Base-by-base conservation (phyloP, 306 rosid species). In the Pterocarpus santalinus region DNA sequence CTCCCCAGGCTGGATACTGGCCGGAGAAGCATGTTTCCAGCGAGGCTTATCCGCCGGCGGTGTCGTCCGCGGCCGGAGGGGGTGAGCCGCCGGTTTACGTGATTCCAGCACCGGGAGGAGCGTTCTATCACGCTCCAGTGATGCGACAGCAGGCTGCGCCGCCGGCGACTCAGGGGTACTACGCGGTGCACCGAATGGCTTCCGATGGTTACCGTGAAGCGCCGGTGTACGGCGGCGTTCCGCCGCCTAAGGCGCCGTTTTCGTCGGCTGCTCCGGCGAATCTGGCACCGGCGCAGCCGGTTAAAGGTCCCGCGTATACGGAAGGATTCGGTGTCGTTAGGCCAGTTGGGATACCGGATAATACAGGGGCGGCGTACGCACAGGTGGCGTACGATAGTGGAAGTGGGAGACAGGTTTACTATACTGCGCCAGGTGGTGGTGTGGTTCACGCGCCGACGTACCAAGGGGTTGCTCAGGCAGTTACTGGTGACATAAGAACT, bases 341-440 rank as follows among this genome's bases (percentile, higher is more conserved):
- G 43, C 74, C 73, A 11, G 62, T 72, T 64, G 88, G 85, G 16
- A 6, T 80, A 2, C 56, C 73, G 63, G 88, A 84, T n/a, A 79
- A 79, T 33, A 30, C 92, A 4, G 80, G 32, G 7, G 69, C 72
- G 33, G 75, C 81, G 1, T 89, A 86, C 22, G 75, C 91, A 0
- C 82, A 80, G 36, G 67, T 85, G 79, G 89, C 91, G 70, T 93
- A 91, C 44, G 98, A 95, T 66, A 81, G 90, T 47, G 73, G 68
- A 4, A 83, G 78, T 60, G 95, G 98, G 61, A 91, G 99, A 79
- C 99, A 91, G 35, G 91, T 95, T 46, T 95, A 91, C 81, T 95
- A 91, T 43, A 85, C 90, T 33, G 72, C 90, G 4, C 85, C 84
- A 1, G 94, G 91, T 1, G 94, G 94, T 2, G 62, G 81, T 57